A percentile compares a stretch with the other conserved stretches of the same genome.
These are phyloP conservation scores for Pleurotus salmoneostramineus DNA, from an alignment of 768 basidiomycete species.

Conservation along the genomic window DNA sequence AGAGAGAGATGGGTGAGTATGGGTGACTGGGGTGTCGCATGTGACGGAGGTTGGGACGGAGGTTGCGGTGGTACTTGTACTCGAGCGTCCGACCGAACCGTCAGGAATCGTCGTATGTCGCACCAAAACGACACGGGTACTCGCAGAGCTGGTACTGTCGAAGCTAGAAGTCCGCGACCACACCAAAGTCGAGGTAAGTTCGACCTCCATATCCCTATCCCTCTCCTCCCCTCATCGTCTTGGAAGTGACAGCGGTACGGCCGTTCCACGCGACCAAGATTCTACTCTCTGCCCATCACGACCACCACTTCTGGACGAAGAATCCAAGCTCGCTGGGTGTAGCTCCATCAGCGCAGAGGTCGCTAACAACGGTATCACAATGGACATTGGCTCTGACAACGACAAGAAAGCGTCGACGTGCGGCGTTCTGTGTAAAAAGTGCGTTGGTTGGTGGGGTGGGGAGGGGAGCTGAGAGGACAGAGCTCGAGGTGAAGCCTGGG, in stretches of 20 bases:
- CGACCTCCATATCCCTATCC: not conserved
- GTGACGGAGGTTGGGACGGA: conserved; percentile 31
- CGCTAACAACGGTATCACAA: conserved; percentile 18
- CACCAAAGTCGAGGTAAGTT: not conserved
- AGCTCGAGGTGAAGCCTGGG: conserved; percentile 16
- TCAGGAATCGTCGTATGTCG: not conserved
- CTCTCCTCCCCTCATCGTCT: not conserved
- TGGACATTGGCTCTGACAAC: not conserved
- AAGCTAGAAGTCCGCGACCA: not conserved
- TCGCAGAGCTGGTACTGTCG: not conserved
- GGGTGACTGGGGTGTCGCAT: conserved; percentile 35
- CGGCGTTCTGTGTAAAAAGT: conserved; percentile 25
- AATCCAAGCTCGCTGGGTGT: conserved; percentile 18
- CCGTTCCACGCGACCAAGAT: conserved; percentile 7
- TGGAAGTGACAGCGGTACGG: not conserved
- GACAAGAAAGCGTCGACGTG: conserved; percentile 30
- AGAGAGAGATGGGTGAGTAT: conserved; percentile 66
- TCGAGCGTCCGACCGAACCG: not conserved
- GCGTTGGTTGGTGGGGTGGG: conserved; percentile 38
- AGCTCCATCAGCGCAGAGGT: conserved; percentile 11
- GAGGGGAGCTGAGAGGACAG: conserved; percentile 30
- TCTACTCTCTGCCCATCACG: not conserved
- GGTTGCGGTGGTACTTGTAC: conserved; percentile 18
- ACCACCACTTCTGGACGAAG: conserved; percentile 14
- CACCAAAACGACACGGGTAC: too few species aligned